Base-by-base conservation (phyloP, 2,329 filamentous ascomycete species). In the Metarhizium anisopliae region DNA sequence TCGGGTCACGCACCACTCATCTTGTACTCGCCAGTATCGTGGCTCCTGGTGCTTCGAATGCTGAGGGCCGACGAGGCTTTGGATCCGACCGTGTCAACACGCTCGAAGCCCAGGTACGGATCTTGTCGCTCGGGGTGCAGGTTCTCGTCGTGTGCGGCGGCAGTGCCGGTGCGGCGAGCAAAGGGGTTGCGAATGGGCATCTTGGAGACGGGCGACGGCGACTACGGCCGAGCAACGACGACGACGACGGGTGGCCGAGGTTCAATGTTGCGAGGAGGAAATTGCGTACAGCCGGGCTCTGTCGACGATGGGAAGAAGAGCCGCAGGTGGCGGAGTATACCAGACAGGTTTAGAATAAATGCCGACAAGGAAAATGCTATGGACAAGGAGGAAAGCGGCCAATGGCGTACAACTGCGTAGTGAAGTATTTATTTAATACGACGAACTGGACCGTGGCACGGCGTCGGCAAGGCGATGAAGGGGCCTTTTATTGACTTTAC, bases 121-220 rank as follows among this genome's bases (percentile, higher is more conserved):
- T 49, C 53, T 11, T 56, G 56, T 50, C 77, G 74, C 29, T 77
- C 69, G 55, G 71, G 70, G 52, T 72, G 76, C 57, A 71, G 65
- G 63, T 79, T 82, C 64, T 86, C 84, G 63, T 85, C 80, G 59
- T 70, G 71, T 59, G 67, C 67, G 50, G 74, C 64, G 59, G 68
- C 66, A 52, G 71, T 65, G 59, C 77, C 81, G 54, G 80, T 72
- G 54, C 82, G 84, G 64, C 82, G 81, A 55, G 80, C 74, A 67
- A 90, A 87, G 35, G 86, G 84, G 69, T 90, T 90, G 62, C 87
- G 84, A 67, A 90, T 87, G 59, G 83, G 80, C 85, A 89, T 89
- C 57, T 61, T 74, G 32, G 38, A 40, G 42, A 45, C 42, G 16
- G 42, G 14, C 38, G 13, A 40, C 6, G 35, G 13, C 10, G 38